These are phyloP conservation scores for Ophiostoma sp. DNA, from an alignment of 2,329 filamentous ascomycete species.

Conservation along the genomic window DNA sequence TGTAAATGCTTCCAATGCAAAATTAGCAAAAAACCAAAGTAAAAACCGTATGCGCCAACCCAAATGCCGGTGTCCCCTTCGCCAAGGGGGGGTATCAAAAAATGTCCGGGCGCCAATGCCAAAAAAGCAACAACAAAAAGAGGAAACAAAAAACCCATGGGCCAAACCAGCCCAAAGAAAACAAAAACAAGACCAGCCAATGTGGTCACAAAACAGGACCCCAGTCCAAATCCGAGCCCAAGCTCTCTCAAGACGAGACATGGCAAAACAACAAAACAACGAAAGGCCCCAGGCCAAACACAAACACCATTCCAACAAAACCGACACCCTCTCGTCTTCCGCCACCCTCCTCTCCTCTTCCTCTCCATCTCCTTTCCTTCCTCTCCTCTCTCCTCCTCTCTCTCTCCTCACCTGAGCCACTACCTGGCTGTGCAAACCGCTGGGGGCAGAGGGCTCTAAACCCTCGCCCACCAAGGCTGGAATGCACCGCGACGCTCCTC, in stretches of 20 bases:
- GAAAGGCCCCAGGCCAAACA: background rate
- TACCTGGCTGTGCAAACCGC: background rate
- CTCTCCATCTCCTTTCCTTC: too few relatives aligned
- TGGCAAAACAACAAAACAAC: background rate
- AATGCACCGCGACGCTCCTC: slow-evolving; percentile 44
- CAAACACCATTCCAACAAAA: background rate
- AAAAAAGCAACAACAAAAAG: background rate
- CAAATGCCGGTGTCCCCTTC: background rate
- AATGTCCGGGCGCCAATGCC: background rate
- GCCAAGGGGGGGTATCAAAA: background rate
- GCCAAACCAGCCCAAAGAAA: background rate
- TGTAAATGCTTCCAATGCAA: background rate
- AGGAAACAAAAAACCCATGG: background rate
- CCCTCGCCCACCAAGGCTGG: background rate
- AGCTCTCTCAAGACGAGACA: background rate
- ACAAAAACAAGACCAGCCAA: background rate
- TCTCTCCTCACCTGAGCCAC: background rate
- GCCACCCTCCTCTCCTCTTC: too few relatives aligned
- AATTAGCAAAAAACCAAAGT: background rate
- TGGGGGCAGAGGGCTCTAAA: background rate
- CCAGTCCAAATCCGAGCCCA: background rate
- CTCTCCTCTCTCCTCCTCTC: background rate
- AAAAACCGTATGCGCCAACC: background rate
- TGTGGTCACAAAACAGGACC: background rate
- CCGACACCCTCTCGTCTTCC: background rate